Conservation (phyloP, 192 early-diverging fungal species). For the Coemansia sp. region DNA sequence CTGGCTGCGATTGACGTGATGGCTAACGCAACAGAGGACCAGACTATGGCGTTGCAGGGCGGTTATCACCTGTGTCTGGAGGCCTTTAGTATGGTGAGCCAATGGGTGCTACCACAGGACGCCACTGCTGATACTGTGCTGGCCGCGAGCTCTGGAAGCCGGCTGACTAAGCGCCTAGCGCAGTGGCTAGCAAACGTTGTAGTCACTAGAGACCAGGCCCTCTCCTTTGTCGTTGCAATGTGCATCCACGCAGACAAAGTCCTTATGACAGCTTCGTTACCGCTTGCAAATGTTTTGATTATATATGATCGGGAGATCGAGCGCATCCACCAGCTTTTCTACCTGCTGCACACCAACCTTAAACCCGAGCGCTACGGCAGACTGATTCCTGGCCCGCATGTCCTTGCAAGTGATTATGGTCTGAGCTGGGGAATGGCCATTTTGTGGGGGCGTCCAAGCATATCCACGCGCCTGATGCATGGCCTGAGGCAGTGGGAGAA, state of each 20-base stretch:
- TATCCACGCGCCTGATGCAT: slow-evolving; percentile 23
- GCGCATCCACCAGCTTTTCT: slow-evolving; percentile 48
- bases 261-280: slow-evolving; percentile 24
- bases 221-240: slow-evolving; percentile 32
- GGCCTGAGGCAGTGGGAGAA: slow-evolving; percentile 46
- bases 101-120: slow-evolving; percentile 32
- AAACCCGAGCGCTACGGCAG: slow-evolving; percentile 35
- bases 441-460: slow-evolving; percentile 43
- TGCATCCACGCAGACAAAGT: slow-evolving; percentile 45
- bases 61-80: slow-evolving; percentile 41
- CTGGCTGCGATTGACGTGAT: slow-evolving; percentile 38
- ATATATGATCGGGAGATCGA: slow-evolving; percentile 53
- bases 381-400: slow-evolving; percentile 41
- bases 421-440: slow-evolving; percentile 45
- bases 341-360: slow-evolving; percentile 42
- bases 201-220: slow-evolving; percentile 13
- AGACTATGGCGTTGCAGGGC: slow-evolving; percentile 43
- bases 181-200: slow-evolving; percentile 40
- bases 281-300: slow-evolving; percentile 34
- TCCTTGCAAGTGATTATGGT: slow-evolving; percentile 28
- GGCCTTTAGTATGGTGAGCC: slow-evolving; percentile 48
- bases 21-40: slow-evolving; percentile 46
- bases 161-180: slow-evolving; percentile 36
- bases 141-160: slow-evolving; percentile 15
- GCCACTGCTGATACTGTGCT: slow-evolving; percentile 29